Evolutionary conservation across 371 early-diverging fungal species (phyloP), one percentile per base, ranked within the genome.

Genomic region (Furculomyces boomerangus): DNA sequence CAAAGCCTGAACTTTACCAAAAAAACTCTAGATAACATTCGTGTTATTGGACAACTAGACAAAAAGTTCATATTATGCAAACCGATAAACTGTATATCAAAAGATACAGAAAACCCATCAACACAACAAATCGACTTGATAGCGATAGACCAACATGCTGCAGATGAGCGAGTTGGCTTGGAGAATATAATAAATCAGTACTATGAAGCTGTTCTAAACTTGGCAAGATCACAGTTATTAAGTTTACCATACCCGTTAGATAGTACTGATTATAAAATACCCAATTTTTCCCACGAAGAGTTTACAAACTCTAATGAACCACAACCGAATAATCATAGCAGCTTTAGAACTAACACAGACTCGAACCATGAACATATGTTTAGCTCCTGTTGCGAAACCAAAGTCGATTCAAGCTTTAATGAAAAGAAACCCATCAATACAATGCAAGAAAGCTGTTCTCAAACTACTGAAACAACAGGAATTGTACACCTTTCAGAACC

Each of bases 111-210:
- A 10, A 35, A 56, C 7, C n/a, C 53, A 20, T 45, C 30, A 1
- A 47, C 48, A 5, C 52, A 25, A 37, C n/a, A 30, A 8, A 56
- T 55, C n/a, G 18, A 66, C 0, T 30, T 82, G 2, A 63, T 85
- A 0, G 60, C 84, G 29, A 70, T 87, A 22, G 90, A 89, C 58
- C 90, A 89, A 54, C 90, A 89, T 70, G 90, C 90, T 18, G 86
- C 83, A 1, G 84, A 89, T 61, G 90, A 89, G 57, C 73, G 90
- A 1, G 70, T 87, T 3, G 65, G 76, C 13, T 63, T 89, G 35
- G 90, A 89, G 57, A 54, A 47, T 7, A 56, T 81, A 54, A 56
- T 75, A 54, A 53, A 59, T 49, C 55, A 61, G 37, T 64, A 69
- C n/a, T 53, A 53, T 28, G 26, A 20, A 3, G 26, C 27, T 24